These are phyloP conservation scores for Termitomyces eurrhizus DNA, from an alignment of 768 basidiomycete species.

Conservation along the genomic window DNA sequence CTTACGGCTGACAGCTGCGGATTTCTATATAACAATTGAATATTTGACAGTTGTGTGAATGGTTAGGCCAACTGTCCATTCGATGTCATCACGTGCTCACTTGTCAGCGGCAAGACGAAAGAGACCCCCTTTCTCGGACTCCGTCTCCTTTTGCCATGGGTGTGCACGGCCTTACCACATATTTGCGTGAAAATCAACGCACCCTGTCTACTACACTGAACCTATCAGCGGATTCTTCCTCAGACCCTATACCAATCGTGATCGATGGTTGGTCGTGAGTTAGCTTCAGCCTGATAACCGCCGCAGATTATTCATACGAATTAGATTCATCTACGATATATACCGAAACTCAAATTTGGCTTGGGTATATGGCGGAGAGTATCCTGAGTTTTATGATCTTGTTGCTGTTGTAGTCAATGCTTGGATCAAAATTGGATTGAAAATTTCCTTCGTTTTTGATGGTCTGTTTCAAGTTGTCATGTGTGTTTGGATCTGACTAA, in stretches of 20 bases:
- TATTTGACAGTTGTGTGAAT: neutral
- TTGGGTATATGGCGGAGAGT: conserved; percentile 89
- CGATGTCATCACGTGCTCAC: neutral
- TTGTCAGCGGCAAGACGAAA: neutral
- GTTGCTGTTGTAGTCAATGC: conserved; percentile 51
- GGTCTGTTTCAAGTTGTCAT: conserved; percentile 40
- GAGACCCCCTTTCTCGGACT: neutral
- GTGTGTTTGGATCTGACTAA: conserved; percentile 14
- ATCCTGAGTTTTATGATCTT: conserved; percentile 47
- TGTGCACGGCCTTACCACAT: conserved; percentile 50
- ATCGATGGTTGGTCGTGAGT: conserved; percentile 90
- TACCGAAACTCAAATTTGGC: conserved; percentile 57
- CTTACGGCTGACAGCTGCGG: too few relatives aligned
- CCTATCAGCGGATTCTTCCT: conserved; percentile 15
- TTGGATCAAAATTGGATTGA: conserved; percentile 66
- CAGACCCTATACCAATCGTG: conserved; percentile 46
- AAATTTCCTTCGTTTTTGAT: conserved; percentile 77
- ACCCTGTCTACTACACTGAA: conserved; percentile 31
- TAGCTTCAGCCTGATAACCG: conserved; percentile 8
- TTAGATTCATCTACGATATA: conserved; percentile 74
- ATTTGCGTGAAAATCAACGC: conserved; percentile 46
- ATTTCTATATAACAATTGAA: too few relatives aligned
- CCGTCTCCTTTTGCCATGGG: conserved; percentile 33
- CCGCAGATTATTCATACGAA: conserved; percentile 1
- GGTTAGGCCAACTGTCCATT: too few relatives aligned